Base-by-base conservation (phyloP, 768 basidiomycete species). In the Lentinula guzmanii region DNA sequence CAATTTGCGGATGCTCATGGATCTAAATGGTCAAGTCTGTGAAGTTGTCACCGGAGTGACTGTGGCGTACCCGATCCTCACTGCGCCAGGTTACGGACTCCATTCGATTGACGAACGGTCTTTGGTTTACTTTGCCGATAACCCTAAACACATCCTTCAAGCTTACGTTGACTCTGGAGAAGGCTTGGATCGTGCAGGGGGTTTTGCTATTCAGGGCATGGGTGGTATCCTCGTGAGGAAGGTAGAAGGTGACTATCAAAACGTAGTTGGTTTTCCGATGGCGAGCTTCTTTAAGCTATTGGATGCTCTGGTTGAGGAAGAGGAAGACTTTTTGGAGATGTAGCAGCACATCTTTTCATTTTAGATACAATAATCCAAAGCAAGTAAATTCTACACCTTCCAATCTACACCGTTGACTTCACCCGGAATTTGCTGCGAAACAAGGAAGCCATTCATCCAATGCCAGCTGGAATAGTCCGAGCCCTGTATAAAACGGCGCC, bases 11-110 rank as follows among this genome's bases (percentile, higher is more conserved):
- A 96, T 94, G 91, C 78, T 99, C 59, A 75, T 89, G 52, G 90
- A 94, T 62, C 77, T 97, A 64, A 94, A 95, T 55, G 96, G 94
- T 6, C 79, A 82, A 53, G 82, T 87, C 0, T 96, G 95, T 66
- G 91, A 96, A 70, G 93, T 98, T 21, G 92, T 97, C 21, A 98
- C 95, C 0, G 96, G 95, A 8, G 85, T 98, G 16, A 82, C 85
- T 13, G 72, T 98, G 89, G 91, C 86, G 11, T 94, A 85, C 63
- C 91, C 92, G 0, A 78, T 93, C 15, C 70, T 93, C 18, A 83
- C 83, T 13, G 77, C 90, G 0, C 91, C 91, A 3, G 91, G 91
- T 15, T 93, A 91, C 70, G 80, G 74, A 45, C 84, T 48, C 15
- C 93, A 91, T 69, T 88, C 87, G 34, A 85, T 94, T 66, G 92